Evolutionary conservation across 345 rosid genomes (phyloP), one percentile per base, ranked within the genome.

Genomic region (Eucalyptus leucophloia): DNA sequence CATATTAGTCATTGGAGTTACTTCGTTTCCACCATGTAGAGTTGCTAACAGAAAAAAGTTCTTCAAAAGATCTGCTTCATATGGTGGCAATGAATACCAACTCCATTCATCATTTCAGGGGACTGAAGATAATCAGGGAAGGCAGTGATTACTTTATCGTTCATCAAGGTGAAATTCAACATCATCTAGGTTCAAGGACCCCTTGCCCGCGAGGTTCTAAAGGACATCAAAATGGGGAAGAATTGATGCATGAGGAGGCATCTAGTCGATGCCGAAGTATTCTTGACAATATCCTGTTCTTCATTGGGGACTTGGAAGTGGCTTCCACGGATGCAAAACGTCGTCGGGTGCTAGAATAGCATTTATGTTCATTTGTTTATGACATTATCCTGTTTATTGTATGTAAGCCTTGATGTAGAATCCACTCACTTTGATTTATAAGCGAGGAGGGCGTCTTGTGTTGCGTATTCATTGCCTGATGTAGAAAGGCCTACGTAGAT

Each of bases 141-240:
- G 96, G 95, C 1, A 89, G 83, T 18, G 93, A 93, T 86, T 94
- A 94, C 91, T 93, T 91, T 86, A 90, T 94, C 81, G 92, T 93
- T 88, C 95, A 93, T 92, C 94, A 91, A 92, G 97, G 97, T 42
- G 91, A 92, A 91, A 92, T 94, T 82, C 96, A 94, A 90, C 91
- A 91, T 4, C 86, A 92, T 89, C 86, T 94, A 91, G 97, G 97
- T 85, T 94, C 95, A 2, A 89, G 89, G 87, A 88, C 89, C 58
- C 88, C 17, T 24, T 34, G n/a, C 45, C 56, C 51, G 6, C 49
- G 34, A 11, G 77, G 72, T 72, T 86, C 88, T 5, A 62, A 86
- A 17, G 87, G 47, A 12, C 83, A 88, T 87, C 47, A 83, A 6
- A 30, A 15, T 2, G 86, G 30, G 60, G 91, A 88, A 13, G 89